Evolutionary conservation across 257 asterid species (phyloP).

Genomic region (Solanum lycopersicoides): DNA sequence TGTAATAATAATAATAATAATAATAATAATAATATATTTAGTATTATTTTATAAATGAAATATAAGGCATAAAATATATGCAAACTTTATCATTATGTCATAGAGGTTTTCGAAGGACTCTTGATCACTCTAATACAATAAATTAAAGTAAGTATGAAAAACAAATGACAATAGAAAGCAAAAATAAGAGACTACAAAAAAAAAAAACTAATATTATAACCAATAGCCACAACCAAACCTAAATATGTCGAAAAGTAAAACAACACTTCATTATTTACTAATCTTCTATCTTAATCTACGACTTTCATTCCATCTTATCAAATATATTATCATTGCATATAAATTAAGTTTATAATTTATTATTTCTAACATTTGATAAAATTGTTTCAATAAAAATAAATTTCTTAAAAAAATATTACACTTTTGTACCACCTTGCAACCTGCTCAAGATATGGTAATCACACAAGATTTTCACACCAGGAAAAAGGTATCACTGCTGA

Average conservation of each 20-base stretch:
- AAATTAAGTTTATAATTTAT: background rate
- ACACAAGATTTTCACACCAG: slow-evolving; percentile 71
- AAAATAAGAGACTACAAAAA: too few relatives aligned
- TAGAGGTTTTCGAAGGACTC: too few relatives aligned
- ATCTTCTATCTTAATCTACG: background rate
- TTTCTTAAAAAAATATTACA: slow-evolving; percentile 30
- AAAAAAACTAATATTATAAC: too few relatives aligned
- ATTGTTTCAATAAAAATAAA: slow-evolving; percentile 1
- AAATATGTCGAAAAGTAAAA: background rate
- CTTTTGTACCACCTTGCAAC: slow-evolving; percentile 51
- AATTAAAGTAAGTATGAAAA: too few relatives aligned
- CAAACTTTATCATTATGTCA: too few relatives aligned
- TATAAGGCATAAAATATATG: too few relatives aligned
- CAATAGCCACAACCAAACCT: background rate
- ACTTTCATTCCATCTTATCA: background rate
- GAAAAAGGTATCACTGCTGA: slow-evolving; percentile 37
- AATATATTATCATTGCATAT: background rate
- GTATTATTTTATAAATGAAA: too few relatives aligned
- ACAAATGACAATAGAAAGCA: too few relatives aligned
- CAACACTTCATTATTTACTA: background rate
- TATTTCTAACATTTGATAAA: background rate
- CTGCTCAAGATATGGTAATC: slow-evolving; percentile 59
- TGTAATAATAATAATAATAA: too few relatives aligned
- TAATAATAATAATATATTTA: too few relatives aligned
- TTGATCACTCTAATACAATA: too few relatives aligned